These are phyloP conservation scores for Yarrowia yakushimensis DNA, from an alignment of 805 yeast species.

Conservation along the genomic window DNA sequence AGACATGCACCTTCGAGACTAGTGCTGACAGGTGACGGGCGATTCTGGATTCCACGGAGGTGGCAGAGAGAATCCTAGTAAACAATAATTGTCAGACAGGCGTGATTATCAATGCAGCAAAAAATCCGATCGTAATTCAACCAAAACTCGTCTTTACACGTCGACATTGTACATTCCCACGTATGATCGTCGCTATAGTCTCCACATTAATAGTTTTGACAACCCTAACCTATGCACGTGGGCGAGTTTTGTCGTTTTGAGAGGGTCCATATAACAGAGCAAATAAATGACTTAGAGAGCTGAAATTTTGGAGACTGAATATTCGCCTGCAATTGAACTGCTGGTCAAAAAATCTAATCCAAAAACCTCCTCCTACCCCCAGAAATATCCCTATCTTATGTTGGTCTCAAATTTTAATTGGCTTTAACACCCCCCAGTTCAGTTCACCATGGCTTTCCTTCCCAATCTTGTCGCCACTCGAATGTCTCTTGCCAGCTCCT, in stretches of 20 bases:
- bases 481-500: slow-evolving; percentile 22
- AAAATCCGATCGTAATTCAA: too few relatives aligned
- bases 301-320: not conserved
- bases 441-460: slow-evolving; percentile 9
- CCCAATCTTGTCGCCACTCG: slow-evolving; percentile 18
- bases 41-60: too few relatives aligned
- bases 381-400: not conserved
- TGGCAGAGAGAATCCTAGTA: too few relatives aligned
- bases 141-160: too few relatives aligned
- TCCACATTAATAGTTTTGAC: not conserved
- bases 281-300: not conserved
- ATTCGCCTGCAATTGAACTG: not conserved
- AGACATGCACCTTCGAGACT: not conserved
- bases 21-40: not conserved
- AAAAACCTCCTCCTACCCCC: not conserved
- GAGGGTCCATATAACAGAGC: not conserved
- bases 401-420: not conserved
- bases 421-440: not conserved
- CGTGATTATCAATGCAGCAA: too few relatives aligned
- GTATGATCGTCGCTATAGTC: not conserved
- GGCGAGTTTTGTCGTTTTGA: not conserved
- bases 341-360: not conserved
- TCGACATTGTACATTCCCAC: too few relatives aligned
- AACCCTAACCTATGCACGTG: slow-evolving; percentile 15
- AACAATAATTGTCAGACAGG: too few relatives aligned